Evolutionary conservation across 306 rosid genomes (phyloP).

Genomic region (Ochetophila trinervis): DNA sequence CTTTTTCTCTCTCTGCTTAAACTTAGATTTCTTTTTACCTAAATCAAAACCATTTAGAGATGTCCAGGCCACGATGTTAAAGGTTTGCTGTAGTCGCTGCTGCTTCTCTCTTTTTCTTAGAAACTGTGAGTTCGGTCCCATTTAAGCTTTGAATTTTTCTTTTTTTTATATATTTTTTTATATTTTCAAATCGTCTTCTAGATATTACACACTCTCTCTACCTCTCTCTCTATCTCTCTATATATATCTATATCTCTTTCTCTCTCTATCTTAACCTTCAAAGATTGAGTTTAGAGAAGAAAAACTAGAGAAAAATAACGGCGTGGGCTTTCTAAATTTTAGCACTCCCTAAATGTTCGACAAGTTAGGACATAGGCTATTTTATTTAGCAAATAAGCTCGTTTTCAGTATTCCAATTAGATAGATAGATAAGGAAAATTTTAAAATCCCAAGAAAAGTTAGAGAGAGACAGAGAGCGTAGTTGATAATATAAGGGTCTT

Average conservation of each 20-base stretch:
- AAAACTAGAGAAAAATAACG: slow-evolving; percentile 5
- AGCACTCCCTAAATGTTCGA: not conserved
- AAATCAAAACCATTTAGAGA: slow-evolving; percentile 22
- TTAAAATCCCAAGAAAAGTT: slow-evolving; percentile 20
- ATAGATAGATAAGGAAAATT: slow-evolving; percentile 9
- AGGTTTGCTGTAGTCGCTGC: slow-evolving; percentile 17
- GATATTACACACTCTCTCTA: not conserved
- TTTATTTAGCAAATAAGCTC: not conserved
- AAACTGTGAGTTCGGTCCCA: slow-evolving; percentile 25
- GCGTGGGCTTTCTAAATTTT: slow-evolving; percentile 7
- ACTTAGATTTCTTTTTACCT: not conserved
- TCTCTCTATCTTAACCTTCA: no score
- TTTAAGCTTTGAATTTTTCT: slow-evolving; percentile 8
- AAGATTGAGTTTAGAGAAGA: slow-evolving; percentile 7
- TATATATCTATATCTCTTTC: not conserved
- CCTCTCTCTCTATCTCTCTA: not conserved
- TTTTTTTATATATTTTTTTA: not conserved
- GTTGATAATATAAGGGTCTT: not conserved
- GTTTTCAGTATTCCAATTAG: not conserved
- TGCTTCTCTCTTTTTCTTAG: slow-evolving; percentile 7
- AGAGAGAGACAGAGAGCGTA: not conserved
- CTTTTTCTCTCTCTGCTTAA: slow-evolving; percentile 7
- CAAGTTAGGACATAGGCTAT: not conserved
- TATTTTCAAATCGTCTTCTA: not conserved
- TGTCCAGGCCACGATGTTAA: slow-evolving; percentile 16